Base-by-base conservation (phyloP, 305 asterid genomes). In the Euphrasia arctica region DNA sequence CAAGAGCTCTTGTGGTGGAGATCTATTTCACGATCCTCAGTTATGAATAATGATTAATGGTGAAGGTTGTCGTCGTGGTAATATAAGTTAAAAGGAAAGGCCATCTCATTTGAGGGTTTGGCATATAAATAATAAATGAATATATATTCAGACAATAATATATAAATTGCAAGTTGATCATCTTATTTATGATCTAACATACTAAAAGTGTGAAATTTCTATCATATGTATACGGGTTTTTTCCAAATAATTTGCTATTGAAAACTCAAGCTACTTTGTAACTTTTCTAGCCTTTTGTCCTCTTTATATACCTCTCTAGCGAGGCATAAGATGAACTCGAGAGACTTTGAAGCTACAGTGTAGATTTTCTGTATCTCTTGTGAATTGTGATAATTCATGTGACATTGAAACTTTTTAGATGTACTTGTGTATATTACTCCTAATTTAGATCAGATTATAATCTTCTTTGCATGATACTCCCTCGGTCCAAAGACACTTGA, bases 1-100 rank as follows among this genome's bases (percentile, higher is more conserved):
- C 22, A 6, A 7, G 56, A 51, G 27, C 56, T 51, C 56, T 5
- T 51, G 9, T 70, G 58, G 36, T 54, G 41, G 52, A 31, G 56
- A 60, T 55, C 42, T 51, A 51, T 51, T 51, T 51, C 58, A 54
- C 6, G 58, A n/a, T 54, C 10, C 47, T 25, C 1, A 8, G 25
- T 22, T 6, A 28, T 66, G 47, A 54, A 52, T 7, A 58, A 47
- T 47, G 47, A 14, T 15, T 36, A 41, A 18, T 42, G 18, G 31
- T 29, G 48, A 15, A 60, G 63, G 54, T 22, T 59, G 54, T 25
- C 72, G 18, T 32, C 28, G 22, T 58, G 25, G 18, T 58, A n/a
- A 12, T 50, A 58, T 55, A 9, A 27, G 5, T 29, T 29, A 25
- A 41, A 4, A 47, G 60, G 9, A 32, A 63, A 63, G 49, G 4